Percentiles rank a stretch among this genome's conserved stretches.
phyloP scores from a whole-genome alignment of 768 basidiomycete species.

The Panaeolus papilionaceus region DNA sequence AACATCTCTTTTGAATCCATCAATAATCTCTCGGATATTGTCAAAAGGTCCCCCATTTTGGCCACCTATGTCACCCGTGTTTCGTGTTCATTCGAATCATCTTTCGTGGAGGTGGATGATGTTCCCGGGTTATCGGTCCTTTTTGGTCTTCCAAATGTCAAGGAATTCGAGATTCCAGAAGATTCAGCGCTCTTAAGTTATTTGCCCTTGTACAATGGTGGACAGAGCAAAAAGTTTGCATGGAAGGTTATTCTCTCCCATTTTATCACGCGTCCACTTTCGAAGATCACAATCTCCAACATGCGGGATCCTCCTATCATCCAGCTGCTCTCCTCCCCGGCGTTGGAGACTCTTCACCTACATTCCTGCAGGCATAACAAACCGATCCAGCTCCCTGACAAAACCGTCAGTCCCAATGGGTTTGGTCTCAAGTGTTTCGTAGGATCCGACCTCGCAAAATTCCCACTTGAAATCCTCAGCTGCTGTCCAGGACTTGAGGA shows the following conservation, averaged over 20 bases:
- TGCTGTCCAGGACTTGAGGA: background rate
- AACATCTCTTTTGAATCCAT: background rate
- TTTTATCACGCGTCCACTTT: background rate
- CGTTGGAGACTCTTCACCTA: background rate
- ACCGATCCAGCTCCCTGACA: background rate
- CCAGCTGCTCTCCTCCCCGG: background rate
- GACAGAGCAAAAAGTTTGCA: background rate
- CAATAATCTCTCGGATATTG: background rate
- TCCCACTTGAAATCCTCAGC: background rate
- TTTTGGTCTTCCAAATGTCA: background rate
- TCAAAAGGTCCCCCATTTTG: background rate
- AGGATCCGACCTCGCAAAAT: background rate
- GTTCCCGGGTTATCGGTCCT: background rate
- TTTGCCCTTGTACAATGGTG: background rate
- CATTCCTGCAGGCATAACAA: background rate
- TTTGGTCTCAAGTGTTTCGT: background rate
- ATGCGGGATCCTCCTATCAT: background rate
- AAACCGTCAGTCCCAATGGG: background rate
- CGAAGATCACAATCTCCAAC: background rate
- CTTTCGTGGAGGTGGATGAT: background rate
- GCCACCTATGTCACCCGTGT: slow-evolving; percentile 2
- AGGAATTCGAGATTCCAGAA: background rate
- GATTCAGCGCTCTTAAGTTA: background rate
- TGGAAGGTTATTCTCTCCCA: background rate
- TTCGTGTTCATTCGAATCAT: background rate